phyloP scores from a whole-genome alignment of 306 rosid species.

The Prunus mira region DNA sequence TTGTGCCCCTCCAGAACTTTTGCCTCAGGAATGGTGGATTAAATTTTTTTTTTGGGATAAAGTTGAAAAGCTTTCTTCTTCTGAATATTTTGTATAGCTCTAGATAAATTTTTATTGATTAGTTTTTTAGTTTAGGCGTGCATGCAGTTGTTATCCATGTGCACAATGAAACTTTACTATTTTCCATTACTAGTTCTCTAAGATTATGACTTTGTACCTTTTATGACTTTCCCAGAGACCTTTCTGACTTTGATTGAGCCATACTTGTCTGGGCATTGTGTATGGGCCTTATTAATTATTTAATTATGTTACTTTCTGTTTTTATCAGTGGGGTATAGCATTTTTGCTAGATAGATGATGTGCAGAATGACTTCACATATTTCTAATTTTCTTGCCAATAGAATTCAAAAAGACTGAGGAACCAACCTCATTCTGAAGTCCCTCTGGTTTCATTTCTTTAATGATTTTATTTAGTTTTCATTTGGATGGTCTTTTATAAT shows the following conservation, averaged over 20 bases:
- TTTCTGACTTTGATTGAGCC: background rate
- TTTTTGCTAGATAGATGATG: background rate
- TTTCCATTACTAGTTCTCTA: background rate
- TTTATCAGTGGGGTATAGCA: background rate
- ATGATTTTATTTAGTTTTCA: background rate
- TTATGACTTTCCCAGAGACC: background rate
- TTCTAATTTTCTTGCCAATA: background rate
- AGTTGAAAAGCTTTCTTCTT: background rate
- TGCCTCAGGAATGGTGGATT: background rate
- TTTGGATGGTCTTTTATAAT: background rate
- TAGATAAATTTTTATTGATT: background rate
- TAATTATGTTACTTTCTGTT: background rate
- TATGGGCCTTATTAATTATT: background rate
- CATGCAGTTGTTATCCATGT: background rate
- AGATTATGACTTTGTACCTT: background rate
- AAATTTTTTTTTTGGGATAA: background rate
- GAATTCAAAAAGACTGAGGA: background rate
- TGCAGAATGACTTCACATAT: too few relatives aligned
- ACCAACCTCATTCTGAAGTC: background rate
- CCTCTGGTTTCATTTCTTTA: background rate
- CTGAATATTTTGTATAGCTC: background rate
- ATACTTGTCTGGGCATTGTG: too few relatives aligned
- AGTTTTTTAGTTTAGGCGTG: background rate
- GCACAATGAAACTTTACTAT: background rate
- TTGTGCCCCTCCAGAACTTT: conserved; percentile 1